Conservation (phyloP, 805 yeast genomes). For the Cyberlindnera xylosilytica region DNA sequence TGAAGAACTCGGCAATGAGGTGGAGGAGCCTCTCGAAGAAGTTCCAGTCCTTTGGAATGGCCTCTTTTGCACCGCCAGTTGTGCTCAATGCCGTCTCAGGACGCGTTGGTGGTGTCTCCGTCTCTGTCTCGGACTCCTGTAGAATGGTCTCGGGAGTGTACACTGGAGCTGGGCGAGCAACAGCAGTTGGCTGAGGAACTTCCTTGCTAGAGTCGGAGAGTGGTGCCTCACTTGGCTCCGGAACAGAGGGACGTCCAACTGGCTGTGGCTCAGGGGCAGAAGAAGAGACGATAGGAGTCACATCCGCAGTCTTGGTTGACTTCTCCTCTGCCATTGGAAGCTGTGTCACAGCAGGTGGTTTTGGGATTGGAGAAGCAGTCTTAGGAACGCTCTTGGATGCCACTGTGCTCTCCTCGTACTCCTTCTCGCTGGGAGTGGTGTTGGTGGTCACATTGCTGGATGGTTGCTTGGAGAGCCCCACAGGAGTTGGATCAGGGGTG, state of each 20-base stretch:
- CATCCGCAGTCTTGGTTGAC: neutral
- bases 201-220: neutral
- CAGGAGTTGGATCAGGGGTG: conserved; percentile 30
- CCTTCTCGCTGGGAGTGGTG: neutral
- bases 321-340: neutral
- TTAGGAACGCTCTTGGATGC: conserved; percentile 6
- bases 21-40: conserved; percentile 24
- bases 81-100: neutral
- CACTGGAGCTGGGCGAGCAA: too few species aligned
- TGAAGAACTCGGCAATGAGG: conserved; percentile 24
- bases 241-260: neutral
- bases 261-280: conserved; percentile 4
- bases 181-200: too few species aligned
- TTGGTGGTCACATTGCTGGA: neutral
- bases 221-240: neutral
- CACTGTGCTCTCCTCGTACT: neutral
- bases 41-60: conserved; percentile 4
- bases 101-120: neutral
- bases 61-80: neutral
- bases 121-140: conserved; percentile 7
- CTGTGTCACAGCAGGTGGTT: neutral
- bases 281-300: too few species aligned
- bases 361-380: conserved; percentile 1
- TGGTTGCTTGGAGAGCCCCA: conserved; percentile 1
- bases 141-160: too few species aligned